phyloP scores from a whole-genome alignment of 306 rosid species.

The Medicago ruthenica region DNA sequence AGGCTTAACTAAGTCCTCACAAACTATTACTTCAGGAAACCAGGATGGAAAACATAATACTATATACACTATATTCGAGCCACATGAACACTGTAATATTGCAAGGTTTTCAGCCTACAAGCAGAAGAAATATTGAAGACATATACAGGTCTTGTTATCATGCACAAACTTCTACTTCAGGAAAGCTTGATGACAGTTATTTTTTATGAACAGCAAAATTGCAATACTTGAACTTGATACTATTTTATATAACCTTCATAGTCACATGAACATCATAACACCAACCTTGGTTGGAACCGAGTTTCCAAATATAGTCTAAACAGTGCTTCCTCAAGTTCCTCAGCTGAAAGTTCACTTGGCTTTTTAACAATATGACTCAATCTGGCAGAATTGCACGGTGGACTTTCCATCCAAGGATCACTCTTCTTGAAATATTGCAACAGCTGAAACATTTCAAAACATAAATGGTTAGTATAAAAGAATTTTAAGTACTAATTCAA shows the following conservation, averaged over 20 bases:
- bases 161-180: conserved; percentile 11
- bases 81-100: neutral
- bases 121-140: neutral
- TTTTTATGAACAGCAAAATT: neutral
- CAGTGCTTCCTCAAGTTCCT: conserved; percentile 62
- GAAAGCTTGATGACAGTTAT: neutral
- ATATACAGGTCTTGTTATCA: neutral
- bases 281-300: conserved; percentile 77
- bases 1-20: neutral
- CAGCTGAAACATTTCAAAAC: conserved; percentile 64
- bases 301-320: conserved; percentile 56
- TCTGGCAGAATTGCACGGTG: conserved; percentile 28
- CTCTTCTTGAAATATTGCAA: conserved; percentile 59
- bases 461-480: conserved; percentile 24
- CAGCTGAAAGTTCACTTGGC: conserved; percentile 47
- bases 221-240: conserved; percentile 9
- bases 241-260: neutral
- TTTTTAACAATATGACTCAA: conserved; percentile 24
- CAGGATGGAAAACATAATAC: neutral
- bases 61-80: neutral
- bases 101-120: neutral
- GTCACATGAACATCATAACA: conserved; percentile 5
- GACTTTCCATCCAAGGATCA: conserved; percentile 72
- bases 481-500: neutral
- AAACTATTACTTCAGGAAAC: neutral